Evolutionary conservation across 805 yeast species (phyloP).

Genomic region (Candida ortonii): DNA sequence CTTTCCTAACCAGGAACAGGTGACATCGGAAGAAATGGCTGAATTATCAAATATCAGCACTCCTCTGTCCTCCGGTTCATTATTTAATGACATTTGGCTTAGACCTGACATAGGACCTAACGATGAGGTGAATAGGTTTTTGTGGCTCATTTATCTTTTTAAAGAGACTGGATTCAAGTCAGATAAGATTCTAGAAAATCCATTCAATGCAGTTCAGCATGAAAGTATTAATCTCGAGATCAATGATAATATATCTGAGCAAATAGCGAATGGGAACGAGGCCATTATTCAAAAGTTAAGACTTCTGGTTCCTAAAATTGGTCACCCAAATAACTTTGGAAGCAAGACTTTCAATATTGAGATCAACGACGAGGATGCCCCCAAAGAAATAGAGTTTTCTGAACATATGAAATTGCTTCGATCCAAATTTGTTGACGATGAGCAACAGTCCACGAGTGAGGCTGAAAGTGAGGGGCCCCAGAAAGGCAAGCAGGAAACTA

Average conservation of each 20-base stretch:
- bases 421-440: slow-evolving; percentile 28
- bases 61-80: slow-evolving; percentile 34
- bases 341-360: slow-evolving; percentile 6
- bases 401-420: slow-evolving; percentile 46
- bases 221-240: slow-evolving; percentile 9
- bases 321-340: slow-evolving; percentile 1
- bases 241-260: slow-evolving; percentile 19
- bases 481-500: neutral
- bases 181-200: slow-evolving; percentile 38
- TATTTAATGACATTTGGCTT: slow-evolving; percentile 74
- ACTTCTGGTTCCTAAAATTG: slow-evolving; percentile 22
- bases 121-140: slow-evolving; percentile 66
- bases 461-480: slow-evolving; percentile 12
- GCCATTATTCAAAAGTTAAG: slow-evolving; percentile 26
- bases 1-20: slow-evolving; percentile 20
- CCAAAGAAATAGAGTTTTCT: slow-evolving; percentile 46
- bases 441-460: slow-evolving; percentile 10
- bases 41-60: slow-evolving; percentile 7
- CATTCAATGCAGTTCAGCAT: slow-evolving; percentile 25
- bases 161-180: slow-evolving; percentile 66
- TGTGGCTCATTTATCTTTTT: slow-evolving; percentile 82
- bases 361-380: slow-evolving; percentile 45
- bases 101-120: slow-evolving; percentile 56
- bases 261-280: slow-evolving; percentile 19
- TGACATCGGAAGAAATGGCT: slow-evolving; percentile 10